Conservation (phyloP, 1,284 basidiomycete species). For the Garcileccinum viscosum region DNA sequence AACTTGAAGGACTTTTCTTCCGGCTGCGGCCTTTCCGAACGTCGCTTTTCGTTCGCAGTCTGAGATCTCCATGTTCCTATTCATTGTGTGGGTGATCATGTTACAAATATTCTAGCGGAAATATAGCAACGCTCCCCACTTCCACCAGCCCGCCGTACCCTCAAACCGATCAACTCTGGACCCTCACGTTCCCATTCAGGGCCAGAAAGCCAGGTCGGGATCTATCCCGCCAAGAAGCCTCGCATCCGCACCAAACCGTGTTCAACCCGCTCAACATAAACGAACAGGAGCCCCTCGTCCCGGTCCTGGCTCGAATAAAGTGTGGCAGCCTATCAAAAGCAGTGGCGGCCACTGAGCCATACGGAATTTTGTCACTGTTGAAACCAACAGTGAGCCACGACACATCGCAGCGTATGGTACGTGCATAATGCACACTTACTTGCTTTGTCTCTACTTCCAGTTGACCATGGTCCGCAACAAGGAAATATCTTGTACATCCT, state of each 20-base stretch:
- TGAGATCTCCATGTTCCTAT: too few species aligned
- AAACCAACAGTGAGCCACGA: conserved; percentile 68
- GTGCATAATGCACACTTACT: conserved; percentile 26
- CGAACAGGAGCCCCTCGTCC: conserved; percentile 65
- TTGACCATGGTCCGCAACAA: conserved; percentile 26
- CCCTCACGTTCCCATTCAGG: conserved; percentile 47
- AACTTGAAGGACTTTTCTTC: too few species aligned
- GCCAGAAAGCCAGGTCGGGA: conserved; percentile 60
- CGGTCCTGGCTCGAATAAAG: conserved; percentile 75
- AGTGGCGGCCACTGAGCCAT: conserved; percentile 52
- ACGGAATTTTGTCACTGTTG: conserved; percentile 49
- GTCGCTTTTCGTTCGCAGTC: too few species aligned
- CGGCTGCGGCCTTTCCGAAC: too few species aligned
- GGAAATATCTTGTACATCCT: conserved; percentile 67
- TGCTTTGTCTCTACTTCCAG: background rate
- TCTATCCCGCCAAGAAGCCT: conserved; percentile 60
- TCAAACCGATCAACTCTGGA: conserved; percentile 34
- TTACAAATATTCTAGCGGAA: conserved; percentile 68
- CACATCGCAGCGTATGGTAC: conserved; percentile 68
- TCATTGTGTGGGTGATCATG: too few species aligned
- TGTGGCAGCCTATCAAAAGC: conserved; percentile 58
- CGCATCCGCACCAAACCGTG: conserved; percentile 75
- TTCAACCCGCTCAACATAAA: conserved; percentile 42
- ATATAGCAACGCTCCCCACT: conserved; percentile 57
- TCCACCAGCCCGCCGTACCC: conserved; percentile 53